Evolutionary conservation across 768 basidiomycete genomes (phyloP), one percentile per base, ranked within the genome.

Genomic region (Agaricus subrufescens): DNA sequence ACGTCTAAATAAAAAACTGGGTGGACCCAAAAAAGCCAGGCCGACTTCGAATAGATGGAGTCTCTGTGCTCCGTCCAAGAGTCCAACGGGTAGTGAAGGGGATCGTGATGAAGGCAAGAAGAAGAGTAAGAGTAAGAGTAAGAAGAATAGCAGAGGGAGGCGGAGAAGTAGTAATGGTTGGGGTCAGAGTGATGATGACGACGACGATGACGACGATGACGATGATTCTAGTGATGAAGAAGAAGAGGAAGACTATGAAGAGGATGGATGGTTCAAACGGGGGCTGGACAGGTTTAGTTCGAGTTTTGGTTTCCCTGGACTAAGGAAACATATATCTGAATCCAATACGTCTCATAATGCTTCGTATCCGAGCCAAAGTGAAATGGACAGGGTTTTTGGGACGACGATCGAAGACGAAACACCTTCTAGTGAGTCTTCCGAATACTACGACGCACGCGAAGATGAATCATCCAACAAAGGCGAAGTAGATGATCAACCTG

Each of bases 341-440:
- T 34, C 34, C 7, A 19, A 19, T 19, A 19, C 19, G 19, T 19
- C 19, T 19, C 19, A n/a, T 23, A 10, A 46, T 42, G 27, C 59
- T 59, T 46, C 62, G 59, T 73, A 59, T 72, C 81, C 77, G 62
- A 77, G 61, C 67, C 70, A 71, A 61, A 62, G 69, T 65, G 62
- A 78, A 64, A 49, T 76, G 67, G 67, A 75, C 63, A 47, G 60
- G 56, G 71, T 71, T 56, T 71, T 71, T 62, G 34, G 34, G 60
- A 57, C 10, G 56, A 47, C 27, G 59, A 39, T 46, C 61, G 34
- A 46, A 25, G 66, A 66, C 23, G 63, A 59, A 34, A 39, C 29
- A 19, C 10, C 26, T 2, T 7, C 46, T 46, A 4, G 46, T 19
- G 44, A 50, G 50, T 19, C 31, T 30, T 3, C 31, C 9, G 62